phyloP scores from a whole-genome alignment of 2,329 filamentous ascomycete genomes.

The Trichoderma lentiforme region DNA sequence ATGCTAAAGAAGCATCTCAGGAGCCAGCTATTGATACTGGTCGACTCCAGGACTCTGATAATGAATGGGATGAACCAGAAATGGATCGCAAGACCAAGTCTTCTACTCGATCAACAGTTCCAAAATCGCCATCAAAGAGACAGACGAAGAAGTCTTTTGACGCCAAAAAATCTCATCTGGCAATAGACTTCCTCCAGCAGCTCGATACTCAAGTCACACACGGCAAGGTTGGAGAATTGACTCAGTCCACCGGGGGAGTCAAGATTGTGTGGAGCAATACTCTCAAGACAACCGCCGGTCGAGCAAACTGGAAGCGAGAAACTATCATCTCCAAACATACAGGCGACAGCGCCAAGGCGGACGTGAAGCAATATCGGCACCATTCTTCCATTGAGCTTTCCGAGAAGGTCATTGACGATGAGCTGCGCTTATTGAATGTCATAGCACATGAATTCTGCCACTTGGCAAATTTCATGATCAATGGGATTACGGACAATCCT shows the following conservation, averaged over 20 bases:
- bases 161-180: conserved; percentile 58
- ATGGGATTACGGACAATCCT: conserved; percentile 67
- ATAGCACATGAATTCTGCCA: conserved; percentile 98
- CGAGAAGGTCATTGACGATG: conserved; percentile 78
- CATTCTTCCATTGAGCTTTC: conserved; percentile 85
- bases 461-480: conserved; percentile 86
- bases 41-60: conserved; percentile 56
- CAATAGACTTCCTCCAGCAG: conserved; percentile 61
- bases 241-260: conserved; percentile 65
- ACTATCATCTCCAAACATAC: conserved; percentile 39
- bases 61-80: conserved; percentile 63
- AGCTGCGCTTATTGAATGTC: conserved; percentile 77
- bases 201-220: conserved; percentile 65
- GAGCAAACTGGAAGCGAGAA: conserved; percentile 69
- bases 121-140: conserved; percentile 31
- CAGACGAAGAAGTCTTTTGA: conserved; percentile 59
- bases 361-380: conserved; percentile 40
- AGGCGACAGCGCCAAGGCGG: conserved; percentile 23
- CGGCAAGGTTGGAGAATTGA: conserved; percentile 56
- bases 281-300: conserved; percentile 75
- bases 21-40: conserved; percentile 54
- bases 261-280: conserved; percentile 71
- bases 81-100: conserved; percentile 46
- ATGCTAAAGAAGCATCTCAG: conserved; percentile 54
- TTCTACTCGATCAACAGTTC: conserved; percentile 13